phyloP scores from a whole-genome alignment of 129 eudicot genomes.

The Centaurea solstitialis region DNA sequence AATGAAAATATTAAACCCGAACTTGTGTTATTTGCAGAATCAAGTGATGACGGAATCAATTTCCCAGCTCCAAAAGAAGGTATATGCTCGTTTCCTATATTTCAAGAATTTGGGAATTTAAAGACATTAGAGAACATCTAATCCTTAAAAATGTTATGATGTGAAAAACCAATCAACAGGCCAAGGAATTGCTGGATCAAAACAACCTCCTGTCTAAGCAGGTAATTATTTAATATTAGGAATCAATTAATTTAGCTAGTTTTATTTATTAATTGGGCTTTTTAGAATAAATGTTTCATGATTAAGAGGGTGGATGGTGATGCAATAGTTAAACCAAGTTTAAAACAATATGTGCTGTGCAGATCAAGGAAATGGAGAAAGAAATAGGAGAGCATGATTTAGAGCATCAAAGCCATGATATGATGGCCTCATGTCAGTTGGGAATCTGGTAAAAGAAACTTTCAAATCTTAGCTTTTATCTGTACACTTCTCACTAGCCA shows the following conservation, averaged over 20 bases:
- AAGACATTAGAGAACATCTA: not conserved
- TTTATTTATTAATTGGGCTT: not conserved
- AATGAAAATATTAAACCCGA: not conserved
- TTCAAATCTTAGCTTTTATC: not conserved
- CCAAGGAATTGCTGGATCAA: conserved; percentile 75
- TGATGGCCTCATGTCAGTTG: conserved; percentile 36
- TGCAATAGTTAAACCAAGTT: not conserved
- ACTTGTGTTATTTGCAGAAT: conserved; percentile 51
- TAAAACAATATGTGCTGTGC: not conserved
- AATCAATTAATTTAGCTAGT: not conserved
- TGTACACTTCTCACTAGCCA: not conserved
- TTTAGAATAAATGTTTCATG: not conserved
- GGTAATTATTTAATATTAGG: conserved; percentile 35
- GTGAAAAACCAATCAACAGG: conserved; percentile 38
- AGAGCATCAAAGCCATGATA: conserved; percentile 36
- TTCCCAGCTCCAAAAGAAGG: conserved; percentile 80
- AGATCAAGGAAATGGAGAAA: conserved; percentile 62
- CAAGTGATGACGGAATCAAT: conserved; percentile 84
- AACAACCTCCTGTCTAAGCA: conserved; percentile 58
- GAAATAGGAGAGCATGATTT: conserved; percentile 27
- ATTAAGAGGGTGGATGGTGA: too few relatives aligned
- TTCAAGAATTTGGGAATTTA: not conserved
- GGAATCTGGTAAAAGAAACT: conserved; percentile 37
- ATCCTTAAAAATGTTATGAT: not conserved
- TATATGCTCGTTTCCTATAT: conserved; percentile 18